Evolutionary conservation across 106 monocot genomes (phyloP).

Genomic region (Acorus gramineus): DNA sequence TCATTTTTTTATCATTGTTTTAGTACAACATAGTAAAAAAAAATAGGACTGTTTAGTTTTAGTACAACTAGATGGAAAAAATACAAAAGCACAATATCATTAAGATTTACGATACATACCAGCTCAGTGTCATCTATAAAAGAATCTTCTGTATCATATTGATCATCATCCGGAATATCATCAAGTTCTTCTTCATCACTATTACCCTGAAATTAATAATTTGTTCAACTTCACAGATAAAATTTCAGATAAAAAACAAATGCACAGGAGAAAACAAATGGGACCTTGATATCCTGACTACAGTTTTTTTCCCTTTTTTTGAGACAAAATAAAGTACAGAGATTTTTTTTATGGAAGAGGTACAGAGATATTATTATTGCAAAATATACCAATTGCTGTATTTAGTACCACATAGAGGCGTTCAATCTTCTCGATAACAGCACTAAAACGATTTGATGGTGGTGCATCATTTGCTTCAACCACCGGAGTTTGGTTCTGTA

Average conservation of each 20-base stretch:
- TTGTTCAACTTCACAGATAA: not conserved
- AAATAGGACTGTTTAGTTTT: too few relatives aligned
- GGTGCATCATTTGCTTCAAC: slow-evolving; percentile 55
- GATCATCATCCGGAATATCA: slow-evolving; percentile 87
- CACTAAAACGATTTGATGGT: slow-evolving; percentile 69
- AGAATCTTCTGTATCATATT: slow-evolving; percentile 98
- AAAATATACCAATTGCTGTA: not conserved
- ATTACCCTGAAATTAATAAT: slow-evolving; percentile 48
- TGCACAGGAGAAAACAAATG: too few relatives aligned
- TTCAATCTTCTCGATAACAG: slow-evolving; percentile 98
- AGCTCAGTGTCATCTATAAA: slow-evolving; percentile 97
- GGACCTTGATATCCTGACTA: too few relatives aligned
- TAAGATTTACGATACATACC: slow-evolving; percentile 34
- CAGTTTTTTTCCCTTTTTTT: too few relatives aligned
- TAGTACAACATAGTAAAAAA: too few relatives aligned
- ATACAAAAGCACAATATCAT: too few relatives aligned
- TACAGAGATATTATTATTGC: too few relatives aligned
- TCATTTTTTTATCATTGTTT: too few relatives aligned
- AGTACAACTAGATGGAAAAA: too few relatives aligned
- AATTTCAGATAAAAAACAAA: not conserved
- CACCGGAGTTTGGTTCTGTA: slow-evolving; percentile 39
- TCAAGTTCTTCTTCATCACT: slow-evolving; percentile 91
- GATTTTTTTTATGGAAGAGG: too few relatives aligned
- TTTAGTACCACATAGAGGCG: slow-evolving; percentile 77
- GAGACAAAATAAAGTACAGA: too few relatives aligned